Base-by-base conservation (phyloP, 148 eudicot genomes). In the Silene latifolia region DNA sequence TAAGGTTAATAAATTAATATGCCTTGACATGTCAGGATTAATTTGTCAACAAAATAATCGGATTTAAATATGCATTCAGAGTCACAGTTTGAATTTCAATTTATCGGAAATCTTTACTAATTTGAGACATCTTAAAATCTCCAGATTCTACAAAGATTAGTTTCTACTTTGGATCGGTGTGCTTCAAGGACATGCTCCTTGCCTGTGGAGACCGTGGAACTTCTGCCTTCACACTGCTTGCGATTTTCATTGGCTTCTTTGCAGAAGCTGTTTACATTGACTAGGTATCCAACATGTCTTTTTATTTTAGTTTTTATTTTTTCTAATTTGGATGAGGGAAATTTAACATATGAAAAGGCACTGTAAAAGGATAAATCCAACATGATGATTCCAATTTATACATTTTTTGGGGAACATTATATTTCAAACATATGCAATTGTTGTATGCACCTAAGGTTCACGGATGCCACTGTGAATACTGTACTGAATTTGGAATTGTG, bases 201-300 rank as follows among this genome's bases (percentile, higher is more conserved):
- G 87, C 98, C 99, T 14, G 83, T 90, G 78, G 94, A 90, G 81
- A 90, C 93, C 47, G 98, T 96, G 58, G 98, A 89, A 80, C 98
- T 89, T 79, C 87, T 96, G 87, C 99, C 99, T 71, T 74, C 94
- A 64, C 97, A 96, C 82, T 96, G 99, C 82, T 88, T 95, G 86
- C 86, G 87, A 81, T 96, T 96, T 83, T 96, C 99, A 32, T 78
- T 96, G 87, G 74, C 87, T 80, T 96, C 98, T 84, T 88, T 96
- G 81, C 85, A 92, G 70, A 92, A 89, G 87, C 67, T 96, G 67
- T 92, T 96, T 83, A 80, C 89, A 73, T 81, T 96, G 83, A 82
- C 90, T 86, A 88, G 94, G 99, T 96, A 88, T 32, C 5, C 21
- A 14, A 63, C 61, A 29, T 54, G 11, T 13, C 7, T 46, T 39